Base-by-base conservation (phyloP, 345 rosid species). In the Streptanthus diversifolius region DNA sequence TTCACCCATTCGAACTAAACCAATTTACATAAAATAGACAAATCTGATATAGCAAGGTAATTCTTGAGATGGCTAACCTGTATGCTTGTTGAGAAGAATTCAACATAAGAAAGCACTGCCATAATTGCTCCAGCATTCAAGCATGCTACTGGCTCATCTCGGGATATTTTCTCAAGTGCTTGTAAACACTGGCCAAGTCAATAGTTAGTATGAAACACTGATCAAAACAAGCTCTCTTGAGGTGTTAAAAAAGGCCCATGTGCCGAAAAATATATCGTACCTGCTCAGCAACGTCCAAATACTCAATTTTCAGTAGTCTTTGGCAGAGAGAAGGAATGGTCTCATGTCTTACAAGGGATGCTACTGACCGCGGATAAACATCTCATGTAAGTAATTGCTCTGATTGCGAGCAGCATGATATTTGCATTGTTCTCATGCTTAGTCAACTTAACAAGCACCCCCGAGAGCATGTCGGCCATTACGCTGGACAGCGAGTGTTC, bases 201-300 rank as follows among this genome's bases (percentile, higher is more conserved):
- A 57, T 3, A 73, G 63, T 72, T 41, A 56, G 56, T 18, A 66
- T 5, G 39, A 56, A 12, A 58, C 11, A 49, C 1, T 2, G 1
- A 71, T 15, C 8, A 71, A 66, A 64, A 47, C 33, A 14, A 65
- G 19, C 47, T 49, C 21, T 68, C 44, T 27, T n/a, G 33, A 63
- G 29, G 13, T 54, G 27, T 35, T 27, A 44, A n/a, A 21, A 24
- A 22, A 39, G 14, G 6, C 32, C 44, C 15, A 21, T 37, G 24
- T 10, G 21, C 29, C 2, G 19, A 74, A 53, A 37, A 24, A 13
- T 35, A 66, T 14, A 66, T 0, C 0, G 40, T 72, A 90, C 99
- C 96, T 91, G 96, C 76, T 95, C 99, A 68, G 99, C 99, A 30
- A 95, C 95, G 74, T 95, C 99, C 80, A 88, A 66, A 78, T 95